These are phyloP conservation scores for Alternaria sp. DNA, from an alignment of 2,329 filamentous ascomycete species.

Conservation along the genomic window DNA sequence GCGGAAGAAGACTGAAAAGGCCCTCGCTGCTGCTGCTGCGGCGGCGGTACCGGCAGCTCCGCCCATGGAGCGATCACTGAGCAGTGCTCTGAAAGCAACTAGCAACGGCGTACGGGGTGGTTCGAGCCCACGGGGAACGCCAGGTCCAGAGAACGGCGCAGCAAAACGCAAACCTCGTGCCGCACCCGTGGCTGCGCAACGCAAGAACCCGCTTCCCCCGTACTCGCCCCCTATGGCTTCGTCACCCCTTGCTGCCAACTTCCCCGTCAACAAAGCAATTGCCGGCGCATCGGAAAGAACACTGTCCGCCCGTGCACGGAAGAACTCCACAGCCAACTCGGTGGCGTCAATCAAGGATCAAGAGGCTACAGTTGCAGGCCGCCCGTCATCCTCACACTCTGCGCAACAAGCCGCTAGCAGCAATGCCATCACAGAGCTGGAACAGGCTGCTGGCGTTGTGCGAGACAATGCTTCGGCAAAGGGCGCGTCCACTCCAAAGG, in stretches of 20 bases:
- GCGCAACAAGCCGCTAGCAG: slow-evolving; percentile 38
- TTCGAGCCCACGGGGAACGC: slow-evolving; percentile 74
- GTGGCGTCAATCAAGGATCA: slow-evolving; percentile 60
- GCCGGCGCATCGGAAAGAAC: slow-evolving; percentile 63
- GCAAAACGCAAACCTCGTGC: slow-evolving; percentile 77
- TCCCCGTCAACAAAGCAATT: slow-evolving; percentile 66
- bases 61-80: slow-evolving; percentile 74
- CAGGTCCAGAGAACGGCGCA: slow-evolving; percentile 60
- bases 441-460: slow-evolving; percentile 41
- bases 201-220: slow-evolving; percentile 70
- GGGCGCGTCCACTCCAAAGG: slow-evolving; percentile 43
- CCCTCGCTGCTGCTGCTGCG: slow-evolving; percentile 44
- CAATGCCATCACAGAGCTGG: slow-evolving; percentile 44
- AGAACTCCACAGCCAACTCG: slow-evolving; percentile 67
- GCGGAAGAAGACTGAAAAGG: slow-evolving; percentile 82
- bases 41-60: slow-evolving; percentile 41
- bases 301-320: slow-evolving; percentile 74
- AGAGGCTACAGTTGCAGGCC: slow-evolving; percentile 44
- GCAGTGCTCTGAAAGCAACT: slow-evolving; percentile 62
- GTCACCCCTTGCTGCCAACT: slow-evolving; percentile 76
- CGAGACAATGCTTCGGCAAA: slow-evolving; percentile 37
- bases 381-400: slow-evolving; percentile 51
- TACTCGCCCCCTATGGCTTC: slow-evolving; percentile 77
- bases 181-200: slow-evolving; percentile 72
- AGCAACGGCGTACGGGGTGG: slow-evolving; percentile 48